These are phyloP conservation scores for Xylaria sp. DNA, from an alignment of 2,329 filamentous ascomycete species.

Conservation along the genomic window DNA sequence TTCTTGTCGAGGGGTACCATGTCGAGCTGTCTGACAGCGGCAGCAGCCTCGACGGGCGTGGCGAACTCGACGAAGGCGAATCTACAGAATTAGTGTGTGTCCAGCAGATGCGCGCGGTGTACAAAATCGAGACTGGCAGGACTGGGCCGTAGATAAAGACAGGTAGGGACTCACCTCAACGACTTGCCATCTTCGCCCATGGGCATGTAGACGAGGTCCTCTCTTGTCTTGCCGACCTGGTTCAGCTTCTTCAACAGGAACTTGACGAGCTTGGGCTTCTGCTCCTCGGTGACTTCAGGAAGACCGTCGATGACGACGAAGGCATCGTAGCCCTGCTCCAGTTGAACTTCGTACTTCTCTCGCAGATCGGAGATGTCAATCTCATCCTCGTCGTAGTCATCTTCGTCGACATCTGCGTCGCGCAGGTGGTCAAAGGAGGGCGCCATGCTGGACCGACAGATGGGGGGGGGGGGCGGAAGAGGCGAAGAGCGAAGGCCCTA, in stretches of 20 bases:
- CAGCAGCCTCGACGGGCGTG: slow-evolving; percentile 80
- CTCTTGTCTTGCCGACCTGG: slow-evolving; percentile 74
- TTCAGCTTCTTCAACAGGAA: slow-evolving; percentile 93
- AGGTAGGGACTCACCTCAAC: slow-evolving; percentile 59
- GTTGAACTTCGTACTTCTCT: slow-evolving; percentile 90
- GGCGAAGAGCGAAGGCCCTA: slow-evolving; percentile 4
- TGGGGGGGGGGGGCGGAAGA: slow-evolving; percentile 3
- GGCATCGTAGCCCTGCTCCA: slow-evolving; percentile 92
- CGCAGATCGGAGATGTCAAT: slow-evolving; percentile 92
- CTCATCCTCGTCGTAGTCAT: slow-evolving; percentile 85
- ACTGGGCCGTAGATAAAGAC: slow-evolving; percentile 28
- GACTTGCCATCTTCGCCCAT: slow-evolving; percentile 82
- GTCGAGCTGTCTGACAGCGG: slow-evolving; percentile 84
- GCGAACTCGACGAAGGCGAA: slow-evolving; percentile 98
- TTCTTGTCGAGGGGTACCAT: slow-evolving; percentile 89
- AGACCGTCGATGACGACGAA: slow-evolving; percentile 96
- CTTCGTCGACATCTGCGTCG: slow-evolving; percentile 80
- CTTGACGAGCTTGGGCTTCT: slow-evolving; percentile 90
- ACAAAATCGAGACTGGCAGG: neutral
- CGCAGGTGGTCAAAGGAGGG: slow-evolving; percentile 87
- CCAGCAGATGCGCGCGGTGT: neutral
- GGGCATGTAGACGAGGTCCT: slow-evolving; percentile 91
- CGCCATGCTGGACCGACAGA: slow-evolving; percentile 63
- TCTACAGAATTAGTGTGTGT: slow-evolving; percentile 40
- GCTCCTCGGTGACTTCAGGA: slow-evolving; percentile 81